A percentile compares a stretch with the other conserved stretches of the same genome.
These are phyloP conservation scores for Bifiguratus adelaidae DNA, from an alignment of 192 early-diverging fungal genomes.

Conservation along the genomic window DNA sequence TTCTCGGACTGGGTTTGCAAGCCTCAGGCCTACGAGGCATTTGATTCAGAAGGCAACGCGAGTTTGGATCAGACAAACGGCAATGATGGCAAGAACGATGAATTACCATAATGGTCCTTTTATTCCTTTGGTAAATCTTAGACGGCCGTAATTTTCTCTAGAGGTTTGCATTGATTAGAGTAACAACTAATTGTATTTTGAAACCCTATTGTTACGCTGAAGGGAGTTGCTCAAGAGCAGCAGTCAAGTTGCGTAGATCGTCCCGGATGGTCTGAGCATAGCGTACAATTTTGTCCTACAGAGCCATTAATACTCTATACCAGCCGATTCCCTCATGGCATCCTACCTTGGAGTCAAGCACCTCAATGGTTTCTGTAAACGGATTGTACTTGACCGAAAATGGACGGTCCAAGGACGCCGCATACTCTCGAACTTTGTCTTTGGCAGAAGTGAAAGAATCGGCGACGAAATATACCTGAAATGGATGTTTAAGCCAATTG, in stretches of 20 bases:
- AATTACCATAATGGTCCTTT: too few relatives aligned
- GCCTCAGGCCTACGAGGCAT: slow-evolving; percentile 8
- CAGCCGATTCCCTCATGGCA: background rate
- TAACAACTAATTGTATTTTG: too few relatives aligned
- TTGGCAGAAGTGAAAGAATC: slow-evolving; percentile 91
- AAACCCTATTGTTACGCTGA: too few relatives aligned
- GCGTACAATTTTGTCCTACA: slow-evolving; percentile 71
- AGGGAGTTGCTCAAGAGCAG: slow-evolving; percentile 58
- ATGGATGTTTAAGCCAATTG: background rate
- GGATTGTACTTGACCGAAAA: slow-evolving; percentile 91
- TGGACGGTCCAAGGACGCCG: slow-evolving; percentile 62
- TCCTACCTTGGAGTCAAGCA: slow-evolving; percentile 65
- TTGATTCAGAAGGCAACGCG: background rate
- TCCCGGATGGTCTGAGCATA: slow-evolving; percentile 68
- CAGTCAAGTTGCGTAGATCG: slow-evolving; percentile 66
- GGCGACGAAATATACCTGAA: slow-evolving; percentile 78
- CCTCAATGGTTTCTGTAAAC: slow-evolving; percentile 82
- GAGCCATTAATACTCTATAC: background rate
- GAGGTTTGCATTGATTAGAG: too few relatives aligned
- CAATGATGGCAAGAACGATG: too few relatives aligned
- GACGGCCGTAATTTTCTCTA: too few relatives aligned
- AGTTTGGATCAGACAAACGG: too few relatives aligned
- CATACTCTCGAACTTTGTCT: slow-evolving; percentile 79
- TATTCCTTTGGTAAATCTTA: too few relatives aligned
- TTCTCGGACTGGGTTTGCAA: slow-evolving; percentile 16